Evolutionary conservation across 331 rosid species (phyloP).

Genomic region (Stylosanthes scabra): DNA sequence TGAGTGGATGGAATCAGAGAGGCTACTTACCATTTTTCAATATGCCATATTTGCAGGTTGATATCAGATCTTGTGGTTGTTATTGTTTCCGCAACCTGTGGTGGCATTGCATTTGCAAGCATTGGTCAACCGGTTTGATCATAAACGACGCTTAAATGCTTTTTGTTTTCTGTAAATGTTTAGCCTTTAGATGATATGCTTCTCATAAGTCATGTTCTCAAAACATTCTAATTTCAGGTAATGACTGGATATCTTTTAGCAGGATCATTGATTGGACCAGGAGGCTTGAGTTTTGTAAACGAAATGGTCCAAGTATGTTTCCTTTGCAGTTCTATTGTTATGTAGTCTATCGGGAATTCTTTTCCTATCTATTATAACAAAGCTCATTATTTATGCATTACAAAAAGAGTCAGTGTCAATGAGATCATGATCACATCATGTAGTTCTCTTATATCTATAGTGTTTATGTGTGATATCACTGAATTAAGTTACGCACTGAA

Average conservation of each 20-base stretch:
- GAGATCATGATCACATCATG: slow-evolving; percentile 5
- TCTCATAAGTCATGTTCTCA: not conserved
- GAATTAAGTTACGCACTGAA: slow-evolving; percentile 6
- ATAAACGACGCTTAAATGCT: slow-evolving; percentile 4
- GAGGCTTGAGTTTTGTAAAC: slow-evolving; percentile 69
- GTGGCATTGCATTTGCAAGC: slow-evolving; percentile 76
- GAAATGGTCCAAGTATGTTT: slow-evolving; percentile 78
- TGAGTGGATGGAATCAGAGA: slow-evolving; percentile 40
- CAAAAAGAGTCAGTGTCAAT: slow-evolving; percentile 18
- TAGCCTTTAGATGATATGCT: not conserved
- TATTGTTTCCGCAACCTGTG: slow-evolving; percentile 74
- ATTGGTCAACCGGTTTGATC: slow-evolving; percentile 68
- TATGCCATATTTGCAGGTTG: slow-evolving; percentile 46
- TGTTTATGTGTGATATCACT: slow-evolving; percentile 14
- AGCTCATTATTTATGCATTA: slow-evolving; percentile 1
- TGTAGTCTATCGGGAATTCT: not conserved
- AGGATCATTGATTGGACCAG: slow-evolving; percentile 70
- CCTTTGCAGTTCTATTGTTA: slow-evolving; percentile 5
- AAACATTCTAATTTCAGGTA: slow-evolving; percentile 51
- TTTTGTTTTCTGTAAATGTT: slow-evolving; percentile 2
- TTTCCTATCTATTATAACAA: slow-evolving; percentile 5
- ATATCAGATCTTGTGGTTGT: slow-evolving; percentile 72
- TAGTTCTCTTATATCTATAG: not conserved
- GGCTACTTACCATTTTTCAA: slow-evolving; percentile 28
- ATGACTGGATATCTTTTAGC: slow-evolving; percentile 70